These are phyloP conservation scores for Phialophora chinensis DNA, from an alignment of 2,329 filamentous ascomycete species.

Conservation along the genomic window DNA sequence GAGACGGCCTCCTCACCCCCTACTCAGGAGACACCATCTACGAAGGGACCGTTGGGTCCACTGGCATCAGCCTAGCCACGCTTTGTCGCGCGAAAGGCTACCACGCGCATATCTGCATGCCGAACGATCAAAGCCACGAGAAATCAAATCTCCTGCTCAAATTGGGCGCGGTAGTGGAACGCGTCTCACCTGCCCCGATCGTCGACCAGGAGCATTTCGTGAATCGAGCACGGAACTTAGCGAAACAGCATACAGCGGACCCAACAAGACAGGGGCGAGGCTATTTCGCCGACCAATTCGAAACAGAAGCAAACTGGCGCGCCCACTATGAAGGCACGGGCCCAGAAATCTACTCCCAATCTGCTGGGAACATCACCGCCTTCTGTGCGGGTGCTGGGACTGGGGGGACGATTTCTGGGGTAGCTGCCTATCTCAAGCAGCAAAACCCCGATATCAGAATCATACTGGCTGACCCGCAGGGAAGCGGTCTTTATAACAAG, in stretches of 20 bases:
- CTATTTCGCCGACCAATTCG: constrained; percentile 96
- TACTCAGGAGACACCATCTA: constrained; percentile 91
- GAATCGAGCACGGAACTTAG: constrained; percentile 81
- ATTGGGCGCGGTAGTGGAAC: constrained; percentile 89
- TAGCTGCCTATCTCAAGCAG: constrained; percentile 82
- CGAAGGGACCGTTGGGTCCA: constrained; percentile 95
- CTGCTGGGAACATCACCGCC: constrained; percentile 74
- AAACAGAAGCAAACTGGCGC: constrained; percentile 84
- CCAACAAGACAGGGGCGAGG: constrained; percentile 70
- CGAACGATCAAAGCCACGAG: constrained; percentile 84
- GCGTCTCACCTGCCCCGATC: constrained; percentile 88
- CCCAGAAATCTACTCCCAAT: constrained; percentile 85
- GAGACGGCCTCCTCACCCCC: constrained; percentile 74
- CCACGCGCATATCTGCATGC: constrained; percentile 95
- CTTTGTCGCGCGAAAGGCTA: constrained; percentile 89
- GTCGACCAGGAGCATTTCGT: constrained; percentile 94
- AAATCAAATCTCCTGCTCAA: constrained; percentile 89
- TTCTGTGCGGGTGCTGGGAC: constrained; percentile 89
- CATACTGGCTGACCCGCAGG: constrained; percentile 90
- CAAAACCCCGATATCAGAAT: constrained; percentile 68
- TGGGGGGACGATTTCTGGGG: constrained; percentile 88
- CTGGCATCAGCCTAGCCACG: constrained; percentile 90
- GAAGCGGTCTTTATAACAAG: constrained; percentile 90
- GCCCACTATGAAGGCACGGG: constrained; percentile 85
- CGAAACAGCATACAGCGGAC: constrained; percentile 71